Percentiles rank a stretch among this genome's conserved stretches.
Conservation (phyloP, 1,139 yeast species). For the Hemisphaericaspora xylofermentans region DNA sequence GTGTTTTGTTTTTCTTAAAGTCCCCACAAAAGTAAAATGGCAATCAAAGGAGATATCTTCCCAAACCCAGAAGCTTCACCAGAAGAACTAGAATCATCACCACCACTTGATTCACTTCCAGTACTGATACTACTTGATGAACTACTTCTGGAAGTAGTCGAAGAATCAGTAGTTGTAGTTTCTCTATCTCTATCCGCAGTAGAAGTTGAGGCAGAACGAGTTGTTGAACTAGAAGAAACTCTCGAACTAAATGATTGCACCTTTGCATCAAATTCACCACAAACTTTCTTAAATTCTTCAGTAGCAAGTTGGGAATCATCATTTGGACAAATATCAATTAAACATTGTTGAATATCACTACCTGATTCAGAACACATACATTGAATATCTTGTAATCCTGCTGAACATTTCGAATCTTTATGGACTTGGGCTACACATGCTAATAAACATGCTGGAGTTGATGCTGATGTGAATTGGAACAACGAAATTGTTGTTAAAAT, state of each 20-base stretch:
- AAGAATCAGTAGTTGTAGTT: constrained; percentile 22
- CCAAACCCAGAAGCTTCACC: constrained; percentile 18
- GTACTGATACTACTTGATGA: constrained; percentile 25
- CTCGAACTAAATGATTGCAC: constrained; percentile 22
- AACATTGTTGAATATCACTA: constrained; percentile 54
- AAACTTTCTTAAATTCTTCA: constrained; percentile 53
- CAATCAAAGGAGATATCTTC: constrained; percentile 25
- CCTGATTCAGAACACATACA: constrained; percentile 65
- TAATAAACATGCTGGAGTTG: constrained; percentile 87
- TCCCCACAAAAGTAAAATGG: background rate
- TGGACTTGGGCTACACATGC: constrained; percentile 80
- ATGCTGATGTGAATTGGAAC: constrained; percentile 55
- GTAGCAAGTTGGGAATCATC: constrained; percentile 57
- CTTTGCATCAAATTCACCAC: constrained; percentile 38
- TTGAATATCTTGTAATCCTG: constrained; percentile 56
- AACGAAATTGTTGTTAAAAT: constrained; percentile 50
- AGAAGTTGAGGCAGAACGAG: constrained; percentile 25
- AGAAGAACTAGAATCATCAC: constrained; percentile 14
- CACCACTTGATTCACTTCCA: constrained; percentile 15
- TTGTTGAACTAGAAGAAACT: constrained; percentile 26
- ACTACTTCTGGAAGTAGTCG: constrained; percentile 20
- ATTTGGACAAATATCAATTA: constrained; percentile 64
- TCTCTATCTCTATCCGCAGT: constrained; percentile 27
- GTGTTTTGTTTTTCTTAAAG: too few relatives aligned
- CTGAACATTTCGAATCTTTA: constrained; percentile 53